phyloP scores from a whole-genome alignment of 768 basidiomycete species.

The Panellus pusillus region DNA sequence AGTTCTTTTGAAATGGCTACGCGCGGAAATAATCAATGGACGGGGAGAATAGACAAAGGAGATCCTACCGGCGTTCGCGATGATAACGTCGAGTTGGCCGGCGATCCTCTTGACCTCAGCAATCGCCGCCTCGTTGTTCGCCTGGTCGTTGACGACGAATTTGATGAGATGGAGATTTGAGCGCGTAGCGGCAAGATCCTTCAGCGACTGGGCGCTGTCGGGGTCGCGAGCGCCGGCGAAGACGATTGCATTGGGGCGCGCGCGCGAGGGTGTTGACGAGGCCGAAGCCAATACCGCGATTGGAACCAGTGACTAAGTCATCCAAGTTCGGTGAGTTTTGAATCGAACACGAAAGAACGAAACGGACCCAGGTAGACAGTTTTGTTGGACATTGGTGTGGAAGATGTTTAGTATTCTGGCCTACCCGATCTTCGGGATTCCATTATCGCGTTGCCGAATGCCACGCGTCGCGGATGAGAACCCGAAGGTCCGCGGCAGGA shows the following conservation, averaged over 20 bases:
- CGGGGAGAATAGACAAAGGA: no score
- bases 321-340: no score
- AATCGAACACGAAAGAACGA: no score
- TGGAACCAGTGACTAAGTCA: background rate
- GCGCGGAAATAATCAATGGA: no score
- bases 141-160: background rate
- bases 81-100: background rate
- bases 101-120: background rate
- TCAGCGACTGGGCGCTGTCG: background rate
- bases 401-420: no score
- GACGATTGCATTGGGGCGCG: background rate
- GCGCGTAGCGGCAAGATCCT: background rate
- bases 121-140: background rate
- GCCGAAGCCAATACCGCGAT: conserved; percentile 1
- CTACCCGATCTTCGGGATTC: no score
- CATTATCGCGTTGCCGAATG: no score
- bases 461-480: no score
- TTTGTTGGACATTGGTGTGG: no score
- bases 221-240: conserved; percentile 7
- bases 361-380: no score
- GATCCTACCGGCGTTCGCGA: background rate
- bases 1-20: no score
- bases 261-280: background rate
- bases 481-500: no score
- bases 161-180: background rate